Conservation (phyloP, 805 yeast genomes). For the Candida oleophila region DNA sequence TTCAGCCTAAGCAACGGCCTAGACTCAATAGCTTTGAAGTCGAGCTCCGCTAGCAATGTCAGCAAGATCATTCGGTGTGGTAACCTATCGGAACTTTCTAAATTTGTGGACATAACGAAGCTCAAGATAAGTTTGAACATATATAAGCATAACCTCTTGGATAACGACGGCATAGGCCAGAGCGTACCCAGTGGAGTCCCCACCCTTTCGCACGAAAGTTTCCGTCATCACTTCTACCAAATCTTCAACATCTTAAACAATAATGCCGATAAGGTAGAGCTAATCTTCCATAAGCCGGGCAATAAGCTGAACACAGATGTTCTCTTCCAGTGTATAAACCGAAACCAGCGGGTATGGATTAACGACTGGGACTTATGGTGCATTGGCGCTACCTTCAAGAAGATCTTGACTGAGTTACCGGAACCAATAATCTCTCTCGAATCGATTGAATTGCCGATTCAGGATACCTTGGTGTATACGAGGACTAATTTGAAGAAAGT, state of each 20-base stretch:
- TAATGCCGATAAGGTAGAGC: conserved; percentile 43
- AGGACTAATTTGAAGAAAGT: conserved; percentile 32
- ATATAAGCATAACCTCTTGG: conserved; percentile 63
- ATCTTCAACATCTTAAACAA: conserved; percentile 47
- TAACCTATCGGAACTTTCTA: conserved; percentile 53
- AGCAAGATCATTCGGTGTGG: conserved; percentile 41
- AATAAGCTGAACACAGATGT: conserved; percentile 46
- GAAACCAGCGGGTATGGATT: conserved; percentile 54
- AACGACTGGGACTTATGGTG: conserved; percentile 57
- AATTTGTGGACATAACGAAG: conserved; percentile 68
- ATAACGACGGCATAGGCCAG: conserved; percentile 10
- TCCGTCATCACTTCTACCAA: conserved; percentile 48
- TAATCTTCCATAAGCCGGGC: conserved; percentile 58
- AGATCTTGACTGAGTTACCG: conserved; percentile 51
- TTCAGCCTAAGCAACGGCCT: conserved; percentile 14
- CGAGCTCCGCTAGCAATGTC: neutral
- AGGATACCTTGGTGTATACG: conserved; percentile 48
- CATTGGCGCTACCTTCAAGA: conserved; percentile 46
- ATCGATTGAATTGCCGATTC: conserved; percentile 51
- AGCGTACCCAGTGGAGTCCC: conserved; percentile 9
- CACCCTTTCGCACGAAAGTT: conserved; percentile 16
- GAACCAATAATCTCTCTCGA: conserved; percentile 52
- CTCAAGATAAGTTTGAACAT: conserved; percentile 75
- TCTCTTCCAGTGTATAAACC: conserved; percentile 47
- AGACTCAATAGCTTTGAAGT: neutral